Conservation (phyloP, 345 rosid species). For the Psidium friedrichsthalianum region DNA sequence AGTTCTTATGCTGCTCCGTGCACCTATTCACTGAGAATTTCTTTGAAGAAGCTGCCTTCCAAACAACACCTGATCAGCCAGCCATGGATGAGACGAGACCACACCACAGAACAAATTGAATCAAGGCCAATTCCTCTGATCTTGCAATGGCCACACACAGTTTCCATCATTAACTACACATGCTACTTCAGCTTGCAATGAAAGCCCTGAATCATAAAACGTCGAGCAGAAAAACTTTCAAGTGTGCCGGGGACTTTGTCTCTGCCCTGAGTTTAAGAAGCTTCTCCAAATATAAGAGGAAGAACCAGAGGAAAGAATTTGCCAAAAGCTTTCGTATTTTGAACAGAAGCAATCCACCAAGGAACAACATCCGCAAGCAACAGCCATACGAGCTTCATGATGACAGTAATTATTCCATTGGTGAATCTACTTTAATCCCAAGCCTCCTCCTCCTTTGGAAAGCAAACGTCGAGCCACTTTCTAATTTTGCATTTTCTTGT, state of each 20-base stretch:
- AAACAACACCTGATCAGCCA: not conserved
- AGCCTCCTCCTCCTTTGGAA: too few relatives aligned
- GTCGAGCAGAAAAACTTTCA: not conserved
- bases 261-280: not conserved
- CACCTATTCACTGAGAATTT: not conserved
- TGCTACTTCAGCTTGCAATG: not conserved
- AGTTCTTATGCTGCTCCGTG: not conserved
- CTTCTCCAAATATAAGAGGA: not conserved
- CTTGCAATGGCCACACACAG: too few relatives aligned
- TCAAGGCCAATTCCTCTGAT: not conserved
- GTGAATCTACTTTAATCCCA: not conserved
- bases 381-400: not conserved
- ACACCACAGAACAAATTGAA: not conserved
- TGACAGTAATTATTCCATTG: not conserved
- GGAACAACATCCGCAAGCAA: not conserved
- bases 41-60: not conserved
- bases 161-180: not conserved
- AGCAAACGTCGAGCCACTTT: too few relatives aligned
- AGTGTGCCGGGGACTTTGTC: not conserved
- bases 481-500: not conserved
- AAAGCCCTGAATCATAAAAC: not conserved
- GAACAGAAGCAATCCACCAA: not conserved
- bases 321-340: not conserved
- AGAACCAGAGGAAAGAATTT: not conserved
- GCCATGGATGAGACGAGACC: not conserved